Evolutionary conservation across 768 basidiomycete genomes (phyloP).

Genomic region (Tricholomella constricta): DNA sequence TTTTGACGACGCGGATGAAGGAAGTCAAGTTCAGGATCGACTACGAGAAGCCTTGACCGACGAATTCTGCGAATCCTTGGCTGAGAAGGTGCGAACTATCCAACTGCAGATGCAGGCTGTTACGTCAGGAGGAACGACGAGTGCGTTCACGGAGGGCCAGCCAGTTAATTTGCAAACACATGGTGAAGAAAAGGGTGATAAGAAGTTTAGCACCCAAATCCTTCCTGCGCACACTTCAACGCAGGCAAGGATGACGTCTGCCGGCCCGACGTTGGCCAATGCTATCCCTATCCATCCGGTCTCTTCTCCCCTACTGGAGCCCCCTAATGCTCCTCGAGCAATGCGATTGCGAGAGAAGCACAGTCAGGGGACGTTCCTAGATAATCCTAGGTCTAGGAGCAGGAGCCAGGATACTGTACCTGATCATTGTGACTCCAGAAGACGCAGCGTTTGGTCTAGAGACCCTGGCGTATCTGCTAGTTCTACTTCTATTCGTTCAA

Average conservation of each 20-base stretch:
- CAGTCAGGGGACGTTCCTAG: background rate
- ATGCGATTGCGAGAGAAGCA: conserved; percentile 14
- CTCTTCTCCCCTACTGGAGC: conserved; percentile 4
- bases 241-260: background rate
- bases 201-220: background rate
- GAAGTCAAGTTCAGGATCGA: conserved; percentile 11
- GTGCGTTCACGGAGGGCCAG: background rate
- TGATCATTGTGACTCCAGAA: background rate
- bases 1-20: background rate
- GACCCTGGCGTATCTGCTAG: background rate
- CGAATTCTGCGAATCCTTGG: conserved; percentile 25
- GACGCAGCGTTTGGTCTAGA: background rate
- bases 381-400: background rate
- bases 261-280: background rate
- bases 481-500: background rate
- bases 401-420: background rate
- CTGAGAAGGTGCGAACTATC: conserved; percentile 18
- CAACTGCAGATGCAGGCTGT: conserved; percentile 10
- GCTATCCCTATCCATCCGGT: conserved; percentile 1
- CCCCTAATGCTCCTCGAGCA: conserved; percentile 21
- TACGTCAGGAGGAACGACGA: background rate
- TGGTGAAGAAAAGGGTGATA: background rate
- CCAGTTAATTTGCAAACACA: background rate
- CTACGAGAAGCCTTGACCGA: conserved; percentile 26
- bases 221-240: background rate